Percentiles rank a stretch among this genome's conserved stretches.
These are phyloP conservation scores for Ceratobasidium theobromae DNA, from an alignment of 1,284 basidiomycete genomes.

Conservation along the genomic window DNA sequence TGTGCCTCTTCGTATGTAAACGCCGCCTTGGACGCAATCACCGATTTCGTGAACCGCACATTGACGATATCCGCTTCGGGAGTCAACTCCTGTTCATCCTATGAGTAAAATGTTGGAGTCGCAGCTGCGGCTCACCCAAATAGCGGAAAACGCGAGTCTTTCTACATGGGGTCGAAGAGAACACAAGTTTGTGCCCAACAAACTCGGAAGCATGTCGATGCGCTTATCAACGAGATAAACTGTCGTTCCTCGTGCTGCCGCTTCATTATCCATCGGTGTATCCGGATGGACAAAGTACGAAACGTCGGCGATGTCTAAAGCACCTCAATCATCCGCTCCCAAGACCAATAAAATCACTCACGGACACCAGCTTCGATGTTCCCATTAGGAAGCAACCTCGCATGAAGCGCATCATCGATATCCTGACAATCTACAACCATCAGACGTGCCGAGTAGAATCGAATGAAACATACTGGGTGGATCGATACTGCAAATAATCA, in stretches of 20 bases:
- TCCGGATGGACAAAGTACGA: constrained; percentile 94
- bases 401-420: constrained; percentile 99
- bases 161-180: constrained; percentile 93
- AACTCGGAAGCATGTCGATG: constrained; percentile 95
- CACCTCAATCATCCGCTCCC: constrained; percentile 43
- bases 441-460: background rate
- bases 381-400: constrained; percentile 83
- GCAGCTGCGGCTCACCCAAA: constrained; percentile 71
- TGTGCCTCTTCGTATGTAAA: constrained; percentile 99
- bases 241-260: constrained; percentile 92
- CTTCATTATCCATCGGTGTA: constrained; percentile 96
- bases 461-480: constrained; percentile 67
- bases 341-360: constrained; percentile 93
- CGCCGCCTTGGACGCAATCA: constrained; percentile 94
- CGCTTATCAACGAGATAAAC: constrained; percentile 99
- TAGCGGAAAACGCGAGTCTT: constrained; percentile 90
- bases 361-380: constrained; percentile 98
- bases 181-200: constrained; percentile 96
- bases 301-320: constrained; percentile 93
- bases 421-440: constrained; percentile 80
- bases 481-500: constrained; percentile 95
- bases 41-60: constrained; percentile 92
- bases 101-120: background rate
- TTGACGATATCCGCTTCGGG: constrained; percentile 87
- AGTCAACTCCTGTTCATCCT: constrained; percentile 68